These are phyloP conservation scores for Leucocoprinus leucothites DNA, from an alignment of 768 basidiomycete genomes.

Conservation along the genomic window DNA sequence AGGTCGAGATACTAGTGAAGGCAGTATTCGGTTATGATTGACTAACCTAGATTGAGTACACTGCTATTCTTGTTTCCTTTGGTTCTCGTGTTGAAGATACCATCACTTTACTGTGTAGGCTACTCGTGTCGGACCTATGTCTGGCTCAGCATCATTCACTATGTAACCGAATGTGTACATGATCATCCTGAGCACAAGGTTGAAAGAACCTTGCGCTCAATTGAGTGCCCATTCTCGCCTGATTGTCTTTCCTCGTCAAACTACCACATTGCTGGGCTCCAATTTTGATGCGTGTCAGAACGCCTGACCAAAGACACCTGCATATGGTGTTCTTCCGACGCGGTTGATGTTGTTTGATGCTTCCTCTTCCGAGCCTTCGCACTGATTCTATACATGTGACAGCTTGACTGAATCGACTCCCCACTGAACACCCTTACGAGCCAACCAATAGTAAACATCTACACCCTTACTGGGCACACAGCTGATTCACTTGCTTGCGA, in stretches of 20 bases:
- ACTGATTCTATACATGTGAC: constrained; percentile 3
- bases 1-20: not conserved
- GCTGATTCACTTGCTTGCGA: not conserved
- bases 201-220: not conserved
- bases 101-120: not conserved
- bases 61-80: not conserved
- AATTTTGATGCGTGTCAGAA: not conserved
- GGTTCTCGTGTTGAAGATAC: not conserved
- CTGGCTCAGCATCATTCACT: not conserved
- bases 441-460: not conserved
- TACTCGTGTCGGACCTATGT: not conserved
- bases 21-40: not conserved
- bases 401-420: not conserved
- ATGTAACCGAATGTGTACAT: not conserved
- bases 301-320: constrained; percentile 1
- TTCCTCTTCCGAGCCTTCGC: not conserved
- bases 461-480: not conserved
- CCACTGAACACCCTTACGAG: not conserved
- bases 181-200: not conserved
- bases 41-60: constrained; percentile 1
- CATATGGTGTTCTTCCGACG: not conserved
- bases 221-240: not conserved
- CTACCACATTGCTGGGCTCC: not conserved
- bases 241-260: not conserved
- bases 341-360: not conserved